A percentile compares a stretch with the other conserved stretches of the same genome.
Evolutionary conservation across 169 alveolate genomes (phyloP).

Genomic region (Plasmodium ovale): DNA sequence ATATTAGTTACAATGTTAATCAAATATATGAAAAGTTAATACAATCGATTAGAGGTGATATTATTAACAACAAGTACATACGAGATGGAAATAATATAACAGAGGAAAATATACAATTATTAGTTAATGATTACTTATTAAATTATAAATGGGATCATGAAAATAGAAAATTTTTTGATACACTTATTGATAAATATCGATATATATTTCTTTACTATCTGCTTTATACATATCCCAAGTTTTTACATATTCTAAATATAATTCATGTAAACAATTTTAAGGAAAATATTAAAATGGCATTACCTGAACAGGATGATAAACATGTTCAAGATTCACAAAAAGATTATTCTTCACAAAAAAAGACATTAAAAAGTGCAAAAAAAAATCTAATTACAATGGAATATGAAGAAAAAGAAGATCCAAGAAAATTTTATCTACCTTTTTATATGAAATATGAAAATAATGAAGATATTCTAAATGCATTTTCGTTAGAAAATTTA

Average conservation of each 20-base stretch:
- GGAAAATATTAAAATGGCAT: conserved; percentile 27
- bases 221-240: conserved; percentile 66
- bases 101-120: conserved; percentile 8
- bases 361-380: conserved; percentile 40
- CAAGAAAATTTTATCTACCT: conserved; percentile 31
- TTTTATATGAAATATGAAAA: conserved; percentile 20
- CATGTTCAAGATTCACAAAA: conserved; percentile 65
- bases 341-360: conserved; percentile 52
- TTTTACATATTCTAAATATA: conserved; percentile 47
- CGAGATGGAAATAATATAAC: conserved; percentile 8
- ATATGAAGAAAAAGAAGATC: conserved; percentile 8
- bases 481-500: conserved; percentile 25
- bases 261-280: conserved; percentile 42
- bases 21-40: conserved; percentile 30
- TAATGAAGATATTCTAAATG: conserved; percentile 15
- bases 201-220: conserved; percentile 50
- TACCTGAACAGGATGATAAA: conserved; percentile 31
- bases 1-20: conserved; percentile 33
- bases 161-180: conserved; percentile 16
- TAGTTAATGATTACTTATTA: conserved; percentile 49
- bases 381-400: neutral
- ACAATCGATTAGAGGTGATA: conserved; percentile 17
- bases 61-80: conserved; percentile 11
- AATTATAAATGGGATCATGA: conserved; percentile 64
- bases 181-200: conserved; percentile 52